phyloP scores from a whole-genome alignment of 192 early-diverging fungal species.

The Phlyctochytrium arcticum region DNA sequence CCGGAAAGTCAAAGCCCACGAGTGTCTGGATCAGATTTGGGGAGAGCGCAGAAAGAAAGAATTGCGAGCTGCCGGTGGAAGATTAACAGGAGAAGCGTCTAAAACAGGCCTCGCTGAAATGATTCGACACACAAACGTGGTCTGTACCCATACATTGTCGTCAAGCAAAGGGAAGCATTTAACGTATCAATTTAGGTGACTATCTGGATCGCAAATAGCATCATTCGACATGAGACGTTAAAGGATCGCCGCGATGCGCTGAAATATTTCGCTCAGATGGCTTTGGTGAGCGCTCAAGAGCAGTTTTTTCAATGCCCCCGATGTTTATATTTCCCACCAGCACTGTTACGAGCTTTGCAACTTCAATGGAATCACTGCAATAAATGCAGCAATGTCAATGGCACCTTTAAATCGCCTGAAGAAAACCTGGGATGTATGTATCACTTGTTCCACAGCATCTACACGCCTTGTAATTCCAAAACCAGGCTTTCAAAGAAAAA shows the following conservation, averaged over 20 bases:
- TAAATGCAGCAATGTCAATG: conserved; percentile 51
- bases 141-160: conserved; percentile 14
- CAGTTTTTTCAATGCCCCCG: not conserved
- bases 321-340: conserved; percentile 11
- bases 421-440: conserved; percentile 50
- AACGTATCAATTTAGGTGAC: conserved; percentile 21
- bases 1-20: conserved; percentile 36
- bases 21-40: conserved; percentile 60
- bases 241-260: conserved; percentile 34
- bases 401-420: conserved; percentile 50
- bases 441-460: not conserved
- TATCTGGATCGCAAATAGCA: conserved; percentile 42
- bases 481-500: conserved; percentile 34
- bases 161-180: not conserved
- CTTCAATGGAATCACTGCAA: conserved; percentile 53
- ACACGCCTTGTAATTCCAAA: not conserved
- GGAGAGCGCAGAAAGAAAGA: conserved; percentile 41
- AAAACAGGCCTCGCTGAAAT: conserved; percentile 27
- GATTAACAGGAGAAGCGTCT: not conserved
- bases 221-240: conserved; percentile 33
- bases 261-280: conserved; percentile 44
- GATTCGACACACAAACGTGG: conserved; percentile 53
- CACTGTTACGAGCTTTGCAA: conserved; percentile 53
- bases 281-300: conserved; percentile 28
- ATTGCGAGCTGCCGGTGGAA: not conserved